Percentiles rank a stretch among this genome's conserved stretches.
These are phyloP conservation scores for Eutrema japonicum DNA, from an alignment of 345 rosid genomes.

Conservation along the genomic window DNA sequence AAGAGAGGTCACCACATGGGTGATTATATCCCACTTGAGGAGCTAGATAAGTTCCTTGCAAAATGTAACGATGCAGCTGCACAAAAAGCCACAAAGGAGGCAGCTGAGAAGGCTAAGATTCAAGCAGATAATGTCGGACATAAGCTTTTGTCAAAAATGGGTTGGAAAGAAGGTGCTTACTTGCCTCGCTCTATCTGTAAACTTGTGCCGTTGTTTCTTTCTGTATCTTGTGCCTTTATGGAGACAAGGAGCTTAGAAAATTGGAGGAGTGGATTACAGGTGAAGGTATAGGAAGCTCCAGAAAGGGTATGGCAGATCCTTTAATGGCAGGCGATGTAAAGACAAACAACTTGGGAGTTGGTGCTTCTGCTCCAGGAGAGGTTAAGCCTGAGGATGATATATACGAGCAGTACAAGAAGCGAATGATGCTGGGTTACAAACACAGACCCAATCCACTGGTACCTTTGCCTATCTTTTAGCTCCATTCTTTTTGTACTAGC, in stretches of 20 bases:
- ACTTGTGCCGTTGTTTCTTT: slow-evolving; percentile 40
- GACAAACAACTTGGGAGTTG: slow-evolving; percentile 90
- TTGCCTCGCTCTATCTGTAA: slow-evolving; percentile 36
- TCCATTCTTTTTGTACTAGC: not conserved
- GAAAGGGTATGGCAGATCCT: slow-evolving; percentile 91
- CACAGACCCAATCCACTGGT: slow-evolving; percentile 98
- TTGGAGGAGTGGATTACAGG: slow-evolving; percentile 62
- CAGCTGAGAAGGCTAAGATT: slow-evolving; percentile 79
- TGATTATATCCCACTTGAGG: slow-evolving; percentile 88
- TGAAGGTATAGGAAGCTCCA: slow-evolving; percentile 96
- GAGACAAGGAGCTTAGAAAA: slow-evolving; percentile 39
- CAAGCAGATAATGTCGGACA: slow-evolving; percentile 99
- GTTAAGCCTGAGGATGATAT: slow-evolving; percentile 92
- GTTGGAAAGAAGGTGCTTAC: slow-evolving; percentile 95
- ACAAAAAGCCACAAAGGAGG: slow-evolving; percentile 66
- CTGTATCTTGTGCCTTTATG: slow-evolving; percentile 43
- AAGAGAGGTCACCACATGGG: slow-evolving; percentile 99
- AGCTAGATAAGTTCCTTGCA: slow-evolving; percentile 93
- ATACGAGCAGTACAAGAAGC: slow-evolving; percentile 98
- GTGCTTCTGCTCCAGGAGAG: slow-evolving; percentile 92
- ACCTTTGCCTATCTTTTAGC: slow-evolving; percentile 18
- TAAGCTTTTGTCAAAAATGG: slow-evolving; percentile 93
- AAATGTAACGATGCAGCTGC: slow-evolving; percentile 78
- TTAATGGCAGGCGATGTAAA: slow-evolving; percentile 87
- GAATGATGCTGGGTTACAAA: slow-evolving; percentile 99